Evolutionary conservation across 2,329 filamentous ascomycete species (phyloP).

Genomic region (Huntiella omanensis): DNA sequence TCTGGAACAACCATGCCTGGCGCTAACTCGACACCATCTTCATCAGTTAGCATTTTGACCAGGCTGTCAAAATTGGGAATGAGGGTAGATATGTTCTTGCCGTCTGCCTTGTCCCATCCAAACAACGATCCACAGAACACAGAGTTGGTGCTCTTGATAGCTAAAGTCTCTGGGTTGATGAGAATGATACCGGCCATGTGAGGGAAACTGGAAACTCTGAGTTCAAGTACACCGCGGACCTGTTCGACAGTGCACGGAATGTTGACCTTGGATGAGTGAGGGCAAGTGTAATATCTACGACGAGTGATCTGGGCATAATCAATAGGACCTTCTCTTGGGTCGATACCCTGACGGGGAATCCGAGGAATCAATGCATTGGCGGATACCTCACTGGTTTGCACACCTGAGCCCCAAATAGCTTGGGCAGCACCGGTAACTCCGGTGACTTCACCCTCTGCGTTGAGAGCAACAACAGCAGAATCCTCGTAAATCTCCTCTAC

Average conservation of each 20-base stretch:
- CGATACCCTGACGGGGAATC: conserved; percentile 59
- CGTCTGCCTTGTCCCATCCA: conserved; percentile 68
- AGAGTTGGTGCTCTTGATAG: conserved; percentile 81
- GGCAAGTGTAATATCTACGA: conserved; percentile 67
- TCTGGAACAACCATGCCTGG: conserved; percentile 97
- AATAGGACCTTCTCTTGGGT: conserved; percentile 49
- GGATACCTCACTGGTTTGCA: conserved; percentile 48
- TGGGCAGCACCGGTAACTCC: conserved; percentile 57
- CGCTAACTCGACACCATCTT: conserved; percentile 64
- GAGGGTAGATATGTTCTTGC: conserved; percentile 57
- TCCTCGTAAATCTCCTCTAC: conserved; percentile 95
- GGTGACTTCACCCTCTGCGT: conserved; percentile 57
- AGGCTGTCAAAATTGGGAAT: conserved; percentile 79
- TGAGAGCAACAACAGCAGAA: conserved; percentile 56
- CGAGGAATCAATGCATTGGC: conserved; percentile 63
- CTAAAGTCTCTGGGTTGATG: conserved; percentile 56
- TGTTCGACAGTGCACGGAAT: conserved; percentile 72
- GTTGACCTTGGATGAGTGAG: conserved; percentile 55
- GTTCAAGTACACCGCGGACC: conserved; percentile 45
- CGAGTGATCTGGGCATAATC: conserved; percentile 60
- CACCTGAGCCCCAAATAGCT: conserved; percentile 66
- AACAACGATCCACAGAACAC: conserved; percentile 89
- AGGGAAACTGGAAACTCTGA: conserved; percentile 83
- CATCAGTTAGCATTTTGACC: conserved; percentile 61
- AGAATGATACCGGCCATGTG: conserved; percentile 97